Percentiles rank a stretch among this genome's conserved stretches.
Conservation (phyloP, 208 protist species). For the Trichomonas vaginalis region DNA sequence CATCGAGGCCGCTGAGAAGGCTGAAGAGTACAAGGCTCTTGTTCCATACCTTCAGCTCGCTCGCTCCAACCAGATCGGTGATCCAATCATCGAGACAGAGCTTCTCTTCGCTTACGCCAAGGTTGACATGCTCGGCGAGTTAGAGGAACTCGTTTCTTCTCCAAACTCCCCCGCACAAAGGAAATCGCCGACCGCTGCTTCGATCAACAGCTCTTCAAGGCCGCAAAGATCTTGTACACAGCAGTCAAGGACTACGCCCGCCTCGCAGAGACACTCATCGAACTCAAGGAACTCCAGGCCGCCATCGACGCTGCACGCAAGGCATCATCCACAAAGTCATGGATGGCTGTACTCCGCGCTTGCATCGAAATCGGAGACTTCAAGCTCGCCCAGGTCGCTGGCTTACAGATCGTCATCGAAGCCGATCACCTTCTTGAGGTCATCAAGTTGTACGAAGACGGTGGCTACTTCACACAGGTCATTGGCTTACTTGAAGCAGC, state of each 20-base stretch:
- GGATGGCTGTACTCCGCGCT: slow-evolving; percentile 64
- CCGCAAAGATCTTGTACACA: slow-evolving; percentile 88
- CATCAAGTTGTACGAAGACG: slow-evolving; percentile 59
- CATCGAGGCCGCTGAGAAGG: slow-evolving; percentile 63
- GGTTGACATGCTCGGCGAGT: slow-evolving; percentile 67
- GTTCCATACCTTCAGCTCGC: slow-evolving; percentile 94
- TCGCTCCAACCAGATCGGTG: slow-evolving; percentile 58
- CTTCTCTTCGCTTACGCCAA: slow-evolving; percentile 85
- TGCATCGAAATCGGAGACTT: slow-evolving; percentile 93
- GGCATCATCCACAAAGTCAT: slow-evolving; percentile 66
- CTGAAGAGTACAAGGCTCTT: slow-evolving; percentile 75
- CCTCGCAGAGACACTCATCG: slow-evolving; percentile 79
- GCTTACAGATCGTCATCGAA: slow-evolving; percentile 86
- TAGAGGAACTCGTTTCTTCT: slow-evolving; percentile 93
- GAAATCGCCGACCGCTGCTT: slow-evolving; percentile 89
- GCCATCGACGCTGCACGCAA: slow-evolving; percentile 92
- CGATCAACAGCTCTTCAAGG: slow-evolving; percentile 78
- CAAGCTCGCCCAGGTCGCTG: slow-evolving; percentile 84
- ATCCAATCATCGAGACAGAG: slow-evolving; percentile 83
- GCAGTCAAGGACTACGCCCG: slow-evolving; percentile 76
- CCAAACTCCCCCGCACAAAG: slow-evolving; percentile 67
- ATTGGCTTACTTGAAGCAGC: slow-evolving; percentile 61
- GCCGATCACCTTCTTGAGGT: slow-evolving; percentile 82
- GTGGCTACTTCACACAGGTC: slow-evolving; percentile 75
- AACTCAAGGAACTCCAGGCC: slow-evolving; percentile 65